A percentile compares a stretch with the other conserved stretches of the same genome.
Evolutionary conservation across 2,329 filamentous ascomycete genomes (phyloP).

Genomic region (Clarireedia monteithiana): DNA sequence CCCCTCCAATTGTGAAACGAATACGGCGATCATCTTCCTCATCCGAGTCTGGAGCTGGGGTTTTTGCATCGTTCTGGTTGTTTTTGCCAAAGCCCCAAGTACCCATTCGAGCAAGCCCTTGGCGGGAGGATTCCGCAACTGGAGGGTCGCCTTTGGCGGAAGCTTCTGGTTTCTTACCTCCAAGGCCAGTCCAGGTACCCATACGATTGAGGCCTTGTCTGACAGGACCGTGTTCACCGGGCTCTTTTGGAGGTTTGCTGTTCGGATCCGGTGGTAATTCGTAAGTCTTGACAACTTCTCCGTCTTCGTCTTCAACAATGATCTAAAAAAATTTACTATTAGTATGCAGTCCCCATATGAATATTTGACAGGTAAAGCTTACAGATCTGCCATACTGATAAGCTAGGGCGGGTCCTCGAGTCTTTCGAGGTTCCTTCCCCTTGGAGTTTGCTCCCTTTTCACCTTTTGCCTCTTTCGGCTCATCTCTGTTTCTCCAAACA

Average conservation of each 20-base stretch:
- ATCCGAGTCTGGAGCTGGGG: constrained; percentile 32
- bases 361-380: constrained; percentile 26
- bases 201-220: constrained; percentile 22
- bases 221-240: constrained; percentile 12
- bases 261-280: constrained; percentile 49
- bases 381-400: constrained; percentile 80
- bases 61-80: constrained; percentile 9
- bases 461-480: constrained; percentile 20
- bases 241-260: constrained; percentile 8
- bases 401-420: constrained; percentile 66
- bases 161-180: constrained; percentile 9
- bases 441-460: constrained; percentile 26
- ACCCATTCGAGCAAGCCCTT: constrained; percentile 22
- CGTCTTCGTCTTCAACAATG: constrained; percentile 80
- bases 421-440: constrained; percentile 36
- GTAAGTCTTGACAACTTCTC: constrained; percentile 80
- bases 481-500: constrained; percentile 32
- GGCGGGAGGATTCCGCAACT: constrained; percentile 12
- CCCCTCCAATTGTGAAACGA: constrained; percentile 67
- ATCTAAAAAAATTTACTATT: constrained; percentile 41
- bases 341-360: constrained; percentile 2
- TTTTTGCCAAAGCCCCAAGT: constrained; percentile 25
- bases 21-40: constrained; percentile 62
- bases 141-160: background rate
- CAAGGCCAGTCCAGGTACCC: constrained; percentile 24